Percentiles rank a stretch among this genome's conserved stretches.
Evolutionary conservation across 2,329 filamentous ascomycete genomes (phyloP).

Genomic region (Colletotrichum acutatum): DNA sequence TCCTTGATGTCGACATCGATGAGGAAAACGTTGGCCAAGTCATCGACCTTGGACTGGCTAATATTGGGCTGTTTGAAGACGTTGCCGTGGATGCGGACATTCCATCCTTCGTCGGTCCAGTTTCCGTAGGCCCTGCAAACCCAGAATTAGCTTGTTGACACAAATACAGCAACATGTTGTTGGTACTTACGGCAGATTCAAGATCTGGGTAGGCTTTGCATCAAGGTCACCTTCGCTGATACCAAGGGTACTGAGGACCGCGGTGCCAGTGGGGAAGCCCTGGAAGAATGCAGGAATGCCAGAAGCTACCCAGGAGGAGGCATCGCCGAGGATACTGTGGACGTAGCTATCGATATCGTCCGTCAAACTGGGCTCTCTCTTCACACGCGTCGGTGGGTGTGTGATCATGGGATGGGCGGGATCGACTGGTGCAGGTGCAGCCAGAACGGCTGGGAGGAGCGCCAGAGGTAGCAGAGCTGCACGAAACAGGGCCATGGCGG

Average conservation of each 20-base stretch:
- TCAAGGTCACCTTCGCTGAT: slow-evolving; percentile 67
- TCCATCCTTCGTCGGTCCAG: slow-evolving; percentile 83
- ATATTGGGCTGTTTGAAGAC: slow-evolving; percentile 84
- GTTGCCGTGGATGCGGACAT: slow-evolving; percentile 80
- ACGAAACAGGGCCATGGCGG: slow-evolving; percentile 22
- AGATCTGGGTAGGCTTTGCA: slow-evolving; percentile 74
- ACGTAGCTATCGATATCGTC: slow-evolving; percentile 61
- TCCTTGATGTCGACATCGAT: slow-evolving; percentile 71
- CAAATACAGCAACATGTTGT: background rate
- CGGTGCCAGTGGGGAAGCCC: slow-evolving; percentile 70
- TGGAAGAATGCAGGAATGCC: slow-evolving; percentile 77
- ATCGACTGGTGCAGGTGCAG: slow-evolving; percentile 35
- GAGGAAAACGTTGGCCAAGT: slow-evolving; percentile 77
- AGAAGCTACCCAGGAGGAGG: slow-evolving; percentile 70
- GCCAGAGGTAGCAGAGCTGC: slow-evolving; percentile 20
- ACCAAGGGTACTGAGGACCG: slow-evolving; percentile 70
- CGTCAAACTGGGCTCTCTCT: slow-evolving; percentile 41
- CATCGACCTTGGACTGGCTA: slow-evolving; percentile 70
- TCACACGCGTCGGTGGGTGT: slow-evolving; percentile 34
- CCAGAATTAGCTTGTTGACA: slow-evolving; percentile 14
- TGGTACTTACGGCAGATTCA: slow-evolving; percentile 70
- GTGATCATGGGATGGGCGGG: slow-evolving; percentile 41
- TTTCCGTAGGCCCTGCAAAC: slow-evolving; percentile 71
- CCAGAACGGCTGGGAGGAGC: slow-evolving; percentile 33
- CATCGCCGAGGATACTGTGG: slow-evolving; percentile 60